Conservation (phyloP, 345 rosid genomes). For the Eucalyptus albens region DNA sequence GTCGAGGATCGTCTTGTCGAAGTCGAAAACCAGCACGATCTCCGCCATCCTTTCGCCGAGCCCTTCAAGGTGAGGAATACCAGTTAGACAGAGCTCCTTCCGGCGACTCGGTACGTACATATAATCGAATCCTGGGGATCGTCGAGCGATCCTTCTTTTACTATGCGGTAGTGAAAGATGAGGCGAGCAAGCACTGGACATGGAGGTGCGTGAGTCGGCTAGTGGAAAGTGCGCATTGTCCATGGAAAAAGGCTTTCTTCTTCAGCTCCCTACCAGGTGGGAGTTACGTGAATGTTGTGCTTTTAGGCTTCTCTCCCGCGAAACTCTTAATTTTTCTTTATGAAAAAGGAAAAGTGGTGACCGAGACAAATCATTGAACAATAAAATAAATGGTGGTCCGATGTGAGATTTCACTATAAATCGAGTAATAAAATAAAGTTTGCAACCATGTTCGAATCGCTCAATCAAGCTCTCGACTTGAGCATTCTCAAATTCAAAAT, state of each 20-base stretch:
- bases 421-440: not conserved
- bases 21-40: conserved; percentile 56
- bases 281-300: not conserved
- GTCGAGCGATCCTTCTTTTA: not conserved
- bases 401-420: not conserved
- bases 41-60: conserved; percentile 16
- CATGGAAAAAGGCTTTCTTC: not conserved
- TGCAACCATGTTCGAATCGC: fast-evolving
- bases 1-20: conserved; percentile 84
- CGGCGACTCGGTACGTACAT: not conserved
- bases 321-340: not conserved
- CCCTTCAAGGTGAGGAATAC: not conserved
- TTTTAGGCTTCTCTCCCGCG: not conserved
- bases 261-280: not conserved
- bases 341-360: not conserved
- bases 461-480: not conserved
- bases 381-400: not conserved
- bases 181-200: not conserved
- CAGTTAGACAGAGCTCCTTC: not conserved
- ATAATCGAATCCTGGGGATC: not conserved
- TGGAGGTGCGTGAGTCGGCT: not conserved
- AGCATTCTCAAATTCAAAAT: not conserved
- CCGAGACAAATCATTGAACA: not conserved
- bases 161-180: not conserved
- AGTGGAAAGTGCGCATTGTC: not conserved